Percentiles rank a stretch among this genome's conserved stretches.
Evolutionary conservation across 2,329 filamentous ascomycete species (phyloP).

Genomic region (Fusarium sp.): DNA sequence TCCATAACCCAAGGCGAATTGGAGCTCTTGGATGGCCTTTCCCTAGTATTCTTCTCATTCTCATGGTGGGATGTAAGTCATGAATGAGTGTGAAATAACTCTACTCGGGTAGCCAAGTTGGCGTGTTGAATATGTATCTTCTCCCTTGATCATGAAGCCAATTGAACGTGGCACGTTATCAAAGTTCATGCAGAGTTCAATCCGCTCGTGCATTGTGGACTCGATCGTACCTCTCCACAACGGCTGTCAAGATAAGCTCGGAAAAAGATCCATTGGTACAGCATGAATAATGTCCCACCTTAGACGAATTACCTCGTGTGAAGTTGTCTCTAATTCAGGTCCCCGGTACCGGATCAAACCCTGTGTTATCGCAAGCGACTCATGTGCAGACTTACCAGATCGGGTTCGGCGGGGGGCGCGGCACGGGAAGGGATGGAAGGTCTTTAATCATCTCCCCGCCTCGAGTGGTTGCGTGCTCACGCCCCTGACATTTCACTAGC

Average conservation of each 20-base stretch:
- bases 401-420: not conserved
- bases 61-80: not conserved
- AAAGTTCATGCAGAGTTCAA: not conserved
- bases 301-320: not conserved
- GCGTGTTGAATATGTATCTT: not conserved
- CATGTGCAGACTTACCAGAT: constrained; percentile 12
- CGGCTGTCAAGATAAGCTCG: not conserved
- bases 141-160: not conserved
- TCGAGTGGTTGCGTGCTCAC: constrained; percentile 36
- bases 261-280: not conserved
- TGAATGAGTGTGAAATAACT: not conserved
- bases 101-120: not conserved
- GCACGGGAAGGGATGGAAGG: not conserved
- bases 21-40: not conserved
- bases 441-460: constrained; percentile 25
- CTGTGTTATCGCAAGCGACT: constrained; percentile 4
- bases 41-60: not conserved
- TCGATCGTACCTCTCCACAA: not conserved
- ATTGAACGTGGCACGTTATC: not conserved
- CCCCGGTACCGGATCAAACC: constrained; percentile 6
- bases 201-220: too few relatives aligned
- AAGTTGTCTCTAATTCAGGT: not conserved
- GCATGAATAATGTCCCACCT: not conserved
- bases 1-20: not conserved
- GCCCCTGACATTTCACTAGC: constrained; percentile 16